Evolutionary conservation across 2,329 filamentous ascomycete genomes (phyloP).

Genomic region (Colletotrichum chrysophilum): DNA sequence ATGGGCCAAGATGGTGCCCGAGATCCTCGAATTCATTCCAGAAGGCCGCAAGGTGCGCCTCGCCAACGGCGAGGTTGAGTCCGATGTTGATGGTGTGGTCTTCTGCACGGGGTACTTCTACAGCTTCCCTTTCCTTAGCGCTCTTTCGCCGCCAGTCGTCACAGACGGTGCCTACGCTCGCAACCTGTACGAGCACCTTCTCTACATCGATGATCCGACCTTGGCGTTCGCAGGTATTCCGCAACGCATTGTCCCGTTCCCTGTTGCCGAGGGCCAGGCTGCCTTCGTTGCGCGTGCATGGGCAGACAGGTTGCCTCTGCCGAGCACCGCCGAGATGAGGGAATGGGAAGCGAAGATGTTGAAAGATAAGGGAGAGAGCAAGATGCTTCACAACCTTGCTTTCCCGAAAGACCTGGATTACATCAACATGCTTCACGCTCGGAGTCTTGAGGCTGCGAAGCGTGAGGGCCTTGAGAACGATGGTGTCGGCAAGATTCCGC

Average conservation of each 20-base stretch:
- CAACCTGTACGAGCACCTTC: conserved; percentile 71
- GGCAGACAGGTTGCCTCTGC: conserved; percentile 64
- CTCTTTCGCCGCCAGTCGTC: conserved; percentile 53
- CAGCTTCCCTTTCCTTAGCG: conserved; percentile 74
- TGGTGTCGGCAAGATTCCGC: conserved; percentile 40
- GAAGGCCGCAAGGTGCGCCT: conserved; percentile 61
- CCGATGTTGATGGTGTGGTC: conserved; percentile 74
- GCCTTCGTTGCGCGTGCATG: conserved; percentile 71
- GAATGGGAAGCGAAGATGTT: conserved; percentile 64
- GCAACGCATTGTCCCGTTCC: conserved; percentile 76
- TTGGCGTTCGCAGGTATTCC: conserved; percentile 70
- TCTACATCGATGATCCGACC: conserved; percentile 69
- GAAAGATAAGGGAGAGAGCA: conserved; percentile 48
- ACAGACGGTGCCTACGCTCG: conserved; percentile 64
- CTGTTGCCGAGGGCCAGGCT: conserved; percentile 71
- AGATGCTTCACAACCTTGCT: conserved; percentile 44
- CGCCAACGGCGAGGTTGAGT: conserved; percentile 67
- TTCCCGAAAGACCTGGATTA: conserved; percentile 63
- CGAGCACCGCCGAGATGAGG: conserved; percentile 60
- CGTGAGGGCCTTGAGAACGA: conserved; percentile 36
- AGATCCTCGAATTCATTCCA: conserved; percentile 52
- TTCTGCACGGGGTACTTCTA: conserved; percentile 94
- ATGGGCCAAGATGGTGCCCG: conserved; percentile 39
- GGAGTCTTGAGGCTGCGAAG: conserved; percentile 44
- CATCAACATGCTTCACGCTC: conserved; percentile 61